phyloP scores from a whole-genome alignment of 2,329 filamentous ascomycete species.

The Colletotrichum sp. region DNA sequence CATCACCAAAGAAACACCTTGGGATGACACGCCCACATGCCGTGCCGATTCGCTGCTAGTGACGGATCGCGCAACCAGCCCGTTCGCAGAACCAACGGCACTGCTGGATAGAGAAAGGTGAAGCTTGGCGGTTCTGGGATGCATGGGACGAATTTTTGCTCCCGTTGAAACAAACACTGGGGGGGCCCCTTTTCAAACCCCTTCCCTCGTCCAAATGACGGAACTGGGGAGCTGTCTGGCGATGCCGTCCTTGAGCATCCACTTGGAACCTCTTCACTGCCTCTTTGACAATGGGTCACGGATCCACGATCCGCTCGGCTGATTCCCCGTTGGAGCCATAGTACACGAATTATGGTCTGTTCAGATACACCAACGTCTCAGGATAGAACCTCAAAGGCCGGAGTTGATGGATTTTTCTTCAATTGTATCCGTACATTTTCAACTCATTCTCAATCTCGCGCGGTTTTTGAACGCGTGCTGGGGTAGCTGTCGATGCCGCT shows the following conservation, averaged over 20 bases:
- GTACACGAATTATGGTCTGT: neutral
- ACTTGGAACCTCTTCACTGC: constrained; percentile 4
- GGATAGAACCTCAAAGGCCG: neutral
- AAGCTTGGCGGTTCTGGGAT: constrained; percentile 11
- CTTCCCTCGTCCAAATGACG: neutral
- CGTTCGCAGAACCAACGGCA: neutral
- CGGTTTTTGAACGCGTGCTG: neutral
- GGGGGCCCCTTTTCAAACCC: neutral
- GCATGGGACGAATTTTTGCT: constrained; percentile 9
- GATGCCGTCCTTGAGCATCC: neutral
- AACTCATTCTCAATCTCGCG: neutral
- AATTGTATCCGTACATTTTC: neutral
- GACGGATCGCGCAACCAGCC: neutral
- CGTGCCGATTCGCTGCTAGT: neutral
- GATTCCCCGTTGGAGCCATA: neutral
- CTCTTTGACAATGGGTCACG: neutral
- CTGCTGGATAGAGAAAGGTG: neutral
- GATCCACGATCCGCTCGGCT: neutral
- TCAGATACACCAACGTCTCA: neutral
- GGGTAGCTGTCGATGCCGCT: neutral
- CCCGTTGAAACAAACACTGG: constrained; percentile 19
- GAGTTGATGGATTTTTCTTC: neutral
- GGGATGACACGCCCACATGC: constrained; percentile 5
- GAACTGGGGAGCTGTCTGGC: neutral
- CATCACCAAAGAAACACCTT: neutral